phyloP scores from a whole-genome alignment of 1,284 basidiomycete genomes.

The Lentinula novae-zelandiae region DNA sequence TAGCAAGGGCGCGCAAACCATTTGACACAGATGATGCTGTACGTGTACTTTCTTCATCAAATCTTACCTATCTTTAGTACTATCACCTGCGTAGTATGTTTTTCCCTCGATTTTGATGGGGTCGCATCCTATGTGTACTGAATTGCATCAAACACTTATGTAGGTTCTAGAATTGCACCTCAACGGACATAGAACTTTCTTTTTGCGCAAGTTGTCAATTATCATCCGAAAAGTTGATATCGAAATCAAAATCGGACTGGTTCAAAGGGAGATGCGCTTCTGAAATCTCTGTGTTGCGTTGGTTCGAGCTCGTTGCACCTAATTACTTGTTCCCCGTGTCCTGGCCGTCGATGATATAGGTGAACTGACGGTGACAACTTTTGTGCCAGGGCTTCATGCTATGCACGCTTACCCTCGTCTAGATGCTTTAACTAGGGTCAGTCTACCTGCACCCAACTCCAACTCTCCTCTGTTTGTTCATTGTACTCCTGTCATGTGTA shows the following conservation, averaged over 20 bases:
- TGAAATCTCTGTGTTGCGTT: neutral
- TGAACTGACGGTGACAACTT: neutral
- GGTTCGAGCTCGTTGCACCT: slow-evolving; percentile 1
- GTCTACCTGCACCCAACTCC: neutral
- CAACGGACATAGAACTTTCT: neutral
- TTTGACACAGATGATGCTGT: neutral
- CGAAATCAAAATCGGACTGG: neutral
- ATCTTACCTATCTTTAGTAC: no score
- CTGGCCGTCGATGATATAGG: neutral
- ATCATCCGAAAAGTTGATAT: neutral
- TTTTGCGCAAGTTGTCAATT: neutral
- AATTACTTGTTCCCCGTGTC: neutral
- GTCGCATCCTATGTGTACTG: no score
- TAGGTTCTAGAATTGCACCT: neutral
- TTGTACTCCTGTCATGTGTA: neutral
- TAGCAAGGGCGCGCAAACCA: neutral
- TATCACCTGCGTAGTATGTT: no score
- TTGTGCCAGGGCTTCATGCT: slow-evolving; percentile 1
- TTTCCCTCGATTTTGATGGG: no score
- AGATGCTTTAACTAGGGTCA: neutral
- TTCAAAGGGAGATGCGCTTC: neutral
- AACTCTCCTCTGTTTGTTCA: no score
- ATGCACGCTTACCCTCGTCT: slow-evolving; percentile 2
- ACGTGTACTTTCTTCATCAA: neutral
- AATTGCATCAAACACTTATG: no score